phyloP scores from a whole-genome alignment of 805 yeast species.

The Candida loeiensis region DNA sequence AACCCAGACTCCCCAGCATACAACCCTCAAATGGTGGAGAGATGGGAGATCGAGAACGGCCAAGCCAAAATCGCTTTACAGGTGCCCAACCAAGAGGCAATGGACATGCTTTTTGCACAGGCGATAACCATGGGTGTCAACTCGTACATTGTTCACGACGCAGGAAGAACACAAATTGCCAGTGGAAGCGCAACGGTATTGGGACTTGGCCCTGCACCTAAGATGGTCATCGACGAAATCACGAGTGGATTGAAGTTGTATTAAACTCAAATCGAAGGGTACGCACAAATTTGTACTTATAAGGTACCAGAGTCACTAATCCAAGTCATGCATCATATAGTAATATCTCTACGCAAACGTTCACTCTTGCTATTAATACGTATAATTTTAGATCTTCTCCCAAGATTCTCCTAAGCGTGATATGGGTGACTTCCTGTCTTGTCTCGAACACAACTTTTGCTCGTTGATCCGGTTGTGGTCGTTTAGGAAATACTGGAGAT shows the following conservation, averaged over 20 bases:
- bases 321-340: too few species aligned
- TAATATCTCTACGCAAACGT: neutral
- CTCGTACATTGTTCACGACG: constrained; percentile 83
- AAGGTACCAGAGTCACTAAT: too few species aligned
- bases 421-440: too few species aligned
- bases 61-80: constrained; percentile 93
- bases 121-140: constrained; percentile 80
- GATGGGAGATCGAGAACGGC: constrained; percentile 79
- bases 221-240: constrained; percentile 68
- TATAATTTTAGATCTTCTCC: neutral
- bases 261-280: constrained; percentile 27
- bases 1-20: constrained; percentile 48
- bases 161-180: constrained; percentile 95
- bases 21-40: constrained; percentile 57
- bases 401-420: too few species aligned
- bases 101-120: constrained; percentile 73
- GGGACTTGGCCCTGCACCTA: constrained; percentile 98
- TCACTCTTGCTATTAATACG: neutral
- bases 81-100: constrained; percentile 60
- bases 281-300: too few species aligned
- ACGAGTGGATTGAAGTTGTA: constrained; percentile 78
- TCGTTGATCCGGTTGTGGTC: too few species aligned
- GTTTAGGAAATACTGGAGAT: too few species aligned
- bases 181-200: constrained; percentile 94
- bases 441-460: too few species aligned